phyloP scores from a whole-genome alignment of 176 grass and related monocot species.

The Calamus simplicifolius region DNA sequence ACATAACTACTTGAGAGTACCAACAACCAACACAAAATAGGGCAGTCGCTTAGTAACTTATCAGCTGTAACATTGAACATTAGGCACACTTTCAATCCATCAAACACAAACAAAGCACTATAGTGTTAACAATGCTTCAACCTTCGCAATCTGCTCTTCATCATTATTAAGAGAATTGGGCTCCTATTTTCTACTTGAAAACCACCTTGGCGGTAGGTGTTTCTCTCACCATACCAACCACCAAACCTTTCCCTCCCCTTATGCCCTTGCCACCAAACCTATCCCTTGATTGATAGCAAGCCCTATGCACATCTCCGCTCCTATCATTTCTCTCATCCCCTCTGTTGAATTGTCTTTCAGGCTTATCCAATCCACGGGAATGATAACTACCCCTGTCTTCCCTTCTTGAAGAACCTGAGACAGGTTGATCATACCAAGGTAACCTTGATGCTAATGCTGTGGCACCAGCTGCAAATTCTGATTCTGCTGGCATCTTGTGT shows the following conservation, averaged over 20 bases:
- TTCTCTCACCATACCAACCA: slow-evolving; percentile 24
- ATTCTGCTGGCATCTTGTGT: slow-evolving; percentile 25
- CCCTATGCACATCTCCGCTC: slow-evolving; percentile 28
- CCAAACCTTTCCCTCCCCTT: slow-evolving; percentile 52
- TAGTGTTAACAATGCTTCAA: slow-evolving; percentile 64
- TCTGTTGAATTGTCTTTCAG: slow-evolving; percentile 15
- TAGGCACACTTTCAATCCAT: no score
- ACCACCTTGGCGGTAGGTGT: slow-evolving; percentile 22
- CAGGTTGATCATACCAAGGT: slow-evolving; percentile 29
- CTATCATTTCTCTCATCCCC: slow-evolving; percentile 37
- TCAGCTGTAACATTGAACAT: no score
- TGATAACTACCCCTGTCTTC: slow-evolving; percentile 43
- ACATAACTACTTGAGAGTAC: no score
- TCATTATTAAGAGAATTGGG: slow-evolving; percentile 57
- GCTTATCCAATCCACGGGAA: slow-evolving; percentile 20
- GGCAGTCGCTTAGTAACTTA: no score
- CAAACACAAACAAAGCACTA: slow-evolving; percentile 17
- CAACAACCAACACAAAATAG: no score
- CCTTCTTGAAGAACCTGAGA: slow-evolving; percentile 25
- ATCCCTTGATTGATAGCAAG: slow-evolving; percentile 44
- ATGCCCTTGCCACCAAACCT: slow-evolving; percentile 43
- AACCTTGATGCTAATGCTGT: slow-evolving; percentile 20
- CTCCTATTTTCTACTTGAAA: slow-evolving; percentile 51
- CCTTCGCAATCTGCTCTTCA: slow-evolving; percentile 91
- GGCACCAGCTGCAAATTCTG: slow-evolving; percentile 20